Evolutionary conservation across 2,329 filamentous ascomycete genomes (phyloP).

Genomic region (Rutstroemia sp.): DNA sequence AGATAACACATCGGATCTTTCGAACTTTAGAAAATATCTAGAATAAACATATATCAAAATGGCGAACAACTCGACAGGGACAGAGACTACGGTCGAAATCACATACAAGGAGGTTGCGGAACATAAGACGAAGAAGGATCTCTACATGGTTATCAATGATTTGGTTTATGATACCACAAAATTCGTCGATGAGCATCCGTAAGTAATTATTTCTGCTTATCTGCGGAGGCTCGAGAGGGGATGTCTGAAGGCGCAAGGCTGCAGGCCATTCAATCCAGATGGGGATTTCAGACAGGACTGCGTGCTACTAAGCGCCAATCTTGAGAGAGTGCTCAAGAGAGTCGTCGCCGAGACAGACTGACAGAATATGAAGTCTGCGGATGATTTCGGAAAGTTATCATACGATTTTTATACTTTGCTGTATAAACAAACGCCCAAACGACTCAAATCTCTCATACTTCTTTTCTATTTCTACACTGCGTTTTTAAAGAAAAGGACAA

Average conservation of each 20-base stretch:
- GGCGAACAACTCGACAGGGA: neutral
- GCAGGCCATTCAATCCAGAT: too few species aligned
- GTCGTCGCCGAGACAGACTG: neutral
- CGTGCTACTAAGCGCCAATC: neutral
- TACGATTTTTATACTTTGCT: neutral
- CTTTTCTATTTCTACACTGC: neutral
- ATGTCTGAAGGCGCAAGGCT: too few species aligned
- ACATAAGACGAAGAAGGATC: slow-evolving; percentile 90
- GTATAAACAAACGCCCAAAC: neutral
- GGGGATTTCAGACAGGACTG: neutral
- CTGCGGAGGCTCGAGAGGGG: neutral
- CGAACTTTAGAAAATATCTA: neutral
- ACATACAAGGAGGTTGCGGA: slow-evolving; percentile 75
- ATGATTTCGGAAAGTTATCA: neutral
- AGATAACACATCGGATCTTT: neutral
- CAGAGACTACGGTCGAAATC: slow-evolving; percentile 48
- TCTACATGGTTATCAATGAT: slow-evolving; percentile 87
- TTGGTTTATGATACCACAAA: slow-evolving; percentile 87
- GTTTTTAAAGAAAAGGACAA: neutral
- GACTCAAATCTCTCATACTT: too few species aligned
- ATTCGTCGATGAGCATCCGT: slow-evolving; percentile 97
- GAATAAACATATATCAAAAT: neutral
- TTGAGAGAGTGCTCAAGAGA: too few species aligned
- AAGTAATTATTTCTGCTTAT: slow-evolving; percentile 33
- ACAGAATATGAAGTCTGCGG: neutral